These are phyloP conservation scores for Lactarius sp. DNA, from an alignment of 768 basidiomycete species.

Conservation along the genomic window DNA sequence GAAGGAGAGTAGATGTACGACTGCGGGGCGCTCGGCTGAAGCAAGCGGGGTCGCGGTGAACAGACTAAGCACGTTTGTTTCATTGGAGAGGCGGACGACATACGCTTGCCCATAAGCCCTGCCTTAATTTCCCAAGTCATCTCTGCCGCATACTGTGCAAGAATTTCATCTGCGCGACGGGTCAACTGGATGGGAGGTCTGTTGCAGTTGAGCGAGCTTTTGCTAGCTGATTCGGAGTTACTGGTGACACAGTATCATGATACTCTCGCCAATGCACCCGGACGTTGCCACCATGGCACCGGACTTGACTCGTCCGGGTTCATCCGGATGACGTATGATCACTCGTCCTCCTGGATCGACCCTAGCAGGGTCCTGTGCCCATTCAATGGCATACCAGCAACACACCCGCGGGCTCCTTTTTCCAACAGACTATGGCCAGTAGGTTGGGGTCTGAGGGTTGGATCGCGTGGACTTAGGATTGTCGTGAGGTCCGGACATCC, in stretches of 20 bases:
- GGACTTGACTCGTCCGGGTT: too few species aligned
- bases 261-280: too few species aligned
- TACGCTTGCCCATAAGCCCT: conserved; percentile 88
- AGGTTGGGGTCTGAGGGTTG: too few species aligned
- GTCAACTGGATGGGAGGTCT: not conserved
- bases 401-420: too few species aligned
- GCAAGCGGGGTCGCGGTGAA: not conserved
- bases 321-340: too few species aligned
- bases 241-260: conserved; percentile 49
- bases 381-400: too few species aligned
- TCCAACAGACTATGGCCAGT: too few species aligned
- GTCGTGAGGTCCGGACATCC: too few species aligned
- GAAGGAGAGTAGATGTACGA: conserved; percentile 69
- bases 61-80: not conserved
- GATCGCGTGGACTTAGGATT: too few species aligned
- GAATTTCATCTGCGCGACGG: conserved; percentile 54
- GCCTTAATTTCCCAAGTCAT: conserved; percentile 89
- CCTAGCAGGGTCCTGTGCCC: too few species aligned
- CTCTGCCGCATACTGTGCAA: conserved; percentile 62
- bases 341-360: too few species aligned
- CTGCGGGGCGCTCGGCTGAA: conserved; percentile 60
- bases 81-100: conserved; percentile 22
- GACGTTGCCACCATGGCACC: too few species aligned
- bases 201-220: conserved; percentile 25
- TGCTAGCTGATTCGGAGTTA: conserved; percentile 30